Evolutionary conservation across 352 stramenopile species (phyloP), one percentile per base, ranked within the genome.

Genomic region (Pythium folliculosum): DNA sequence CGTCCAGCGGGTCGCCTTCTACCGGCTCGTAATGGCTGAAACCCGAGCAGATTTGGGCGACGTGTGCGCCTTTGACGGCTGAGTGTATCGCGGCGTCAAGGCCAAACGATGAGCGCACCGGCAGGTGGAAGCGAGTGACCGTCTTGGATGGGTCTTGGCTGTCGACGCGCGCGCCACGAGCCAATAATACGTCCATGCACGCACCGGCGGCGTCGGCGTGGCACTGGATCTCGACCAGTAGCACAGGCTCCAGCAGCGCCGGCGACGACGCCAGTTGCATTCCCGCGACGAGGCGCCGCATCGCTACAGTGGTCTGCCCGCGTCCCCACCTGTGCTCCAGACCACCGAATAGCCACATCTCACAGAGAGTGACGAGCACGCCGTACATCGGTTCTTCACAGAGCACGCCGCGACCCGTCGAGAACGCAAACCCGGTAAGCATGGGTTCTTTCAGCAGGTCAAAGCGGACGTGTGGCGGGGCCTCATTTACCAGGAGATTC

Each of bases 21-120:
- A 63, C 56, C 16, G 17, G 56, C 12, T 48, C 56, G 56, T 43
- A 63, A 21, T 63, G 56, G 25, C 35, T 25, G 21, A 63, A 40
- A 0, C 44, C 56, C 13, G 17, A 38, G 19, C 22, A 12, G 19
- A 30, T 35, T 40, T 21, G 21, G 22, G 17, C 3, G 38, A 6
- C 5, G 22, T 9, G 43, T 40, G 12, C 27, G n/a, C 9, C 16
- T 3, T 32, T 8, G 12, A 44, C 21, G 1, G 37, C 53, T 10
- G 35, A 4, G 14, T 54, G 21, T 22, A 63, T 21, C 8, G 13
- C 56, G 1, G 40, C 25, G 1, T 52, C 37, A 7, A 63, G 23
- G 8, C n/a, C 43, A 44, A 21, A 40, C 37, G 43, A 9, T 61
- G 13, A 1, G 19, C 43, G 17, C 37, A 23, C 54, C 5, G 32